Evolutionary conservation across 2,329 filamentous ascomycete genomes (phyloP).

Genomic region (Thielaviopsis ethacetica): DNA sequence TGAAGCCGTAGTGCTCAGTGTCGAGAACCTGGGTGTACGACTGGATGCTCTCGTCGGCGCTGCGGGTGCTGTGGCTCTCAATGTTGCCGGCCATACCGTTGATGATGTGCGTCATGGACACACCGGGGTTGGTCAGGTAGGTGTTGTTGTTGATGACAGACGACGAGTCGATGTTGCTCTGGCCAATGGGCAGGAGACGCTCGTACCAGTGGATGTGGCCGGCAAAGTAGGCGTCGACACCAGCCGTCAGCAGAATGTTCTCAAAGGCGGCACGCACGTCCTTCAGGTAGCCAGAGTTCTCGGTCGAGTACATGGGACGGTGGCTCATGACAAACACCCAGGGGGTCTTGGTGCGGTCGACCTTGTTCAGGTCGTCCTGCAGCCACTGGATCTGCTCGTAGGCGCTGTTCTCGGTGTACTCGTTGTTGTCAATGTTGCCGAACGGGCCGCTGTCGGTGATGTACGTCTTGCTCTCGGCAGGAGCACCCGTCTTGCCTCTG

Average conservation of each 20-base stretch:
- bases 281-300: conserved; percentile 26
- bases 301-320: conserved; percentile 31
- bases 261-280: conserved; percentile 30
- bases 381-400: conserved; percentile 33
- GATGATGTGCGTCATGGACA: conserved; percentile 31
- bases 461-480: conserved; percentile 26
- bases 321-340: conserved; percentile 34
- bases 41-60: conserved; percentile 20
- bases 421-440: conserved; percentile 24
- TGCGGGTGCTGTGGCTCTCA: conserved; percentile 29
- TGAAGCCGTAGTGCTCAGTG: conserved; percentile 30
- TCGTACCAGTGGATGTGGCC: conserved; percentile 17
- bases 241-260: conserved; percentile 24
- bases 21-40: conserved; percentile 28
- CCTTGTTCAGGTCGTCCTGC: conserved; percentile 25
- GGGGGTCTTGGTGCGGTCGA: conserved; percentile 30
- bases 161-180: conserved; percentile 22
- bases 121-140: conserved; percentile 29
- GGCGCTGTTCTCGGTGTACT: conserved; percentile 22
- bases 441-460: conserved; percentile 33
- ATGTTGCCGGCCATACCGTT: conserved; percentile 39
- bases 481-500: conserved; percentile 23
- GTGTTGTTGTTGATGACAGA: conserved; percentile 31
- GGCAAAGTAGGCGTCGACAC: conserved; percentile 29
- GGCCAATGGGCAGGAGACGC: conserved; percentile 14